phyloP scores from a whole-genome alignment of 495 filamentous ascomycete species.

The Podospora pseudoanserina region DNA sequence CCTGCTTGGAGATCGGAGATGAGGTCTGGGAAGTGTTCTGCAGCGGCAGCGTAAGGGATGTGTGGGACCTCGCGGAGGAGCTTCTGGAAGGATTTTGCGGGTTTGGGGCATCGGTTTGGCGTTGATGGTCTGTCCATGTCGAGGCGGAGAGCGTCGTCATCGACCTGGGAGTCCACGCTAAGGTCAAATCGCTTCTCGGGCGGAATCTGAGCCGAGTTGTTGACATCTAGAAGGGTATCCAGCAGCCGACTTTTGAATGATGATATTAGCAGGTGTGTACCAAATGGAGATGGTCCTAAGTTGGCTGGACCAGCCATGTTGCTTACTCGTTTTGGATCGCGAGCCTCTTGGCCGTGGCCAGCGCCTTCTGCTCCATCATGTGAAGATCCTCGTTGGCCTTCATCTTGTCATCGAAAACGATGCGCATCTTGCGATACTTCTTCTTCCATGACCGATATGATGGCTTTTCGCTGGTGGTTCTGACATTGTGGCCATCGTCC shows the following conservation, averaged over 20 bases:
- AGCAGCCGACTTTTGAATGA: slow-evolving; percentile 59
- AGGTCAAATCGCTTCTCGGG: slow-evolving; percentile 64
- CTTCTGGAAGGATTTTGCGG: slow-evolving; percentile 36
- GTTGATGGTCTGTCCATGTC: slow-evolving; percentile 31
- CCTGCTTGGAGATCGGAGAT: slow-evolving; percentile 41
- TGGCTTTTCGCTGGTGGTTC: slow-evolving; percentile 35
- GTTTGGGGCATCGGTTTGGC: slow-evolving; percentile 26
- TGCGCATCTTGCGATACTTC: slow-evolving; percentile 91
- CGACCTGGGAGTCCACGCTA: slow-evolving; percentile 59
- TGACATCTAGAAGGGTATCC: slow-evolving; percentile 82
- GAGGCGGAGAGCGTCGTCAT: slow-evolving; percentile 29
- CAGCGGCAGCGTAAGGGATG: slow-evolving; percentile 33
- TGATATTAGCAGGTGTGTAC: slow-evolving; percentile 1
- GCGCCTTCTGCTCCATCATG: slow-evolving; percentile 71
- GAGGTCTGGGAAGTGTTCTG: slow-evolving; percentile 38
- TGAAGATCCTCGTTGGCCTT: slow-evolving; percentile 73
- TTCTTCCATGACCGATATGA: slow-evolving; percentile 61
- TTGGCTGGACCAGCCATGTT: neutral
- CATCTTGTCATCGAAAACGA: slow-evolving; percentile 80
- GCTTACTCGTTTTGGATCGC: slow-evolving; percentile 76
- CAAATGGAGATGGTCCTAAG: neutral
- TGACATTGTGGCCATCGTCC: slow-evolving; percentile 31
- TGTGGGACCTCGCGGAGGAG: slow-evolving; percentile 45
- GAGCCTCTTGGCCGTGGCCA: slow-evolving; percentile 70
- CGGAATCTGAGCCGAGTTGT: slow-evolving; percentile 71